phyloP scores from a whole-genome alignment of 371 early-diverging fungal species.

The Mucor irregularis region DNA sequence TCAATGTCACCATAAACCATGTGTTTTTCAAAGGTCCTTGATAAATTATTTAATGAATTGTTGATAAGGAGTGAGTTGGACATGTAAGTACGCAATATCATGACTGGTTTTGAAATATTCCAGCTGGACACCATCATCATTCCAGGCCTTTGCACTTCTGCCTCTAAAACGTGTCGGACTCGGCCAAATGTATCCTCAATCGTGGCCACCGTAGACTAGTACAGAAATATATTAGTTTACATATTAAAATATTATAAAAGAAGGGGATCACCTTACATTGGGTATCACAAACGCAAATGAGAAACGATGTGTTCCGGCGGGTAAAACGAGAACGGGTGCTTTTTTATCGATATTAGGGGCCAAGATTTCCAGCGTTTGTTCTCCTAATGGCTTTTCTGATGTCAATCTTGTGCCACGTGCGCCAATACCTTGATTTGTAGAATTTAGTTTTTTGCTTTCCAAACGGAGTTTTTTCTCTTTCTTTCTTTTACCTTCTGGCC shows the following conservation, averaged over 20 bases:
- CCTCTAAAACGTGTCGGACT: conserved; percentile 40
- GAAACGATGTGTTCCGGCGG: conserved; percentile 41
- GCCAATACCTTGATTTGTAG: conserved; percentile 37
- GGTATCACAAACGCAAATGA: conserved; percentile 45
- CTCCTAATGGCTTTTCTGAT: conserved; percentile 34
- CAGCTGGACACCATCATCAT: conserved; percentile 33
- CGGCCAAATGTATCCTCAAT: conserved; percentile 48
- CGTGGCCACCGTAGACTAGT: conserved; percentile 39
- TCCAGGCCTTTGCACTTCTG: conserved; percentile 38
- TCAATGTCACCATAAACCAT: conserved; percentile 36
- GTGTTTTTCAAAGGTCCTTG: conserved; percentile 41
- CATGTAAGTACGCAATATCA: conserved; percentile 41
- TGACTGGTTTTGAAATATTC: conserved; percentile 29
- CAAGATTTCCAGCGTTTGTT: conserved; percentile 31
- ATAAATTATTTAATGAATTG: conserved; percentile 37
- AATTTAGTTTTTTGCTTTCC: not conserved
- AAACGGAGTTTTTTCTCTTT: not conserved
- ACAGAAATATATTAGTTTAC: not conserved
- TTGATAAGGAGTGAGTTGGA: conserved; percentile 43
- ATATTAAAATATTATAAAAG: not conserved
- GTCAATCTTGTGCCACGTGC: conserved; percentile 40
- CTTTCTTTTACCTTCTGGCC: conserved; percentile 30
- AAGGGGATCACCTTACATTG: conserved; percentile 27
- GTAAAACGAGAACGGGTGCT: conserved; percentile 15
- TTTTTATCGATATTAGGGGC: conserved; percentile 21